Evolutionary conservation across 108 stramenopile genomes (phyloP).

Genomic region (Cyclotella cryptica): DNA sequence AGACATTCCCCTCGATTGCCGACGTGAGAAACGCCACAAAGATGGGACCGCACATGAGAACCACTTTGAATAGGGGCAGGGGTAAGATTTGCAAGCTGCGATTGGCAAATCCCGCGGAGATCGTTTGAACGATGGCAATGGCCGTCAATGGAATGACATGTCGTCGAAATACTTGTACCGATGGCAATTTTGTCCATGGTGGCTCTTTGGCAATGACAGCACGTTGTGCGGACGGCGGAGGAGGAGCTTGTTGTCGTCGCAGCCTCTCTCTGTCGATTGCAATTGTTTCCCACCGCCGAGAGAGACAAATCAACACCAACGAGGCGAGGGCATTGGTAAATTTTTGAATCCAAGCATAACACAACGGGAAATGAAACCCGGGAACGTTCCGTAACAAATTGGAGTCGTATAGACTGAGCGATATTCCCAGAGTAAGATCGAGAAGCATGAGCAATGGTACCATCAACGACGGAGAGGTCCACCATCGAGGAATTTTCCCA

Average conservation of each 20-base stretch:
- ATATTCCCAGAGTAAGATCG: constrained; percentile 29
- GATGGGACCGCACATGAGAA: constrained; percentile 41
- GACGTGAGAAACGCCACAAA: constrained; percentile 37
- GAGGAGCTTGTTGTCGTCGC: not conserved
- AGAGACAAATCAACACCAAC: constrained; percentile 27
- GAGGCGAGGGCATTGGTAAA: constrained; percentile 36
- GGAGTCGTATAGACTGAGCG: constrained; percentile 29
- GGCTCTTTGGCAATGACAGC: not conserved
- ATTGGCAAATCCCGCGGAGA: constrained; percentile 36
- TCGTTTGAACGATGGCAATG: constrained; percentile 31
- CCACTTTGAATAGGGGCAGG: constrained; percentile 35
- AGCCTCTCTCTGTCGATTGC: not conserved
- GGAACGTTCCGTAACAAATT: constrained; percentile 36
- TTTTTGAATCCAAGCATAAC: constrained; percentile 35
- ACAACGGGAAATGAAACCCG: constrained; percentile 35
- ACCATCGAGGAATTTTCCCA: not conserved
- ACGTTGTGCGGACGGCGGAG: too few species aligned
- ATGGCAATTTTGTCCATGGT: constrained; percentile 25
- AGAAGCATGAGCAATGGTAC: constrained; percentile 26
- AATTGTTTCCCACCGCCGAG: constrained; percentile 20
- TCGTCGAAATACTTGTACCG: constrained; percentile 20
- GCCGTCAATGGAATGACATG: constrained; percentile 22
- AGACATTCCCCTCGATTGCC: constrained; percentile 16
- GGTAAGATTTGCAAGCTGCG: constrained; percentile 20
- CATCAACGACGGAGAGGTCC: constrained; percentile 9